A percentile compares a stretch with the other conserved stretches of the same genome.
These are phyloP conservation scores for Metschnikowia henanensis DNA, from an alignment of 805 yeast species.

Conservation along the genomic window DNA sequence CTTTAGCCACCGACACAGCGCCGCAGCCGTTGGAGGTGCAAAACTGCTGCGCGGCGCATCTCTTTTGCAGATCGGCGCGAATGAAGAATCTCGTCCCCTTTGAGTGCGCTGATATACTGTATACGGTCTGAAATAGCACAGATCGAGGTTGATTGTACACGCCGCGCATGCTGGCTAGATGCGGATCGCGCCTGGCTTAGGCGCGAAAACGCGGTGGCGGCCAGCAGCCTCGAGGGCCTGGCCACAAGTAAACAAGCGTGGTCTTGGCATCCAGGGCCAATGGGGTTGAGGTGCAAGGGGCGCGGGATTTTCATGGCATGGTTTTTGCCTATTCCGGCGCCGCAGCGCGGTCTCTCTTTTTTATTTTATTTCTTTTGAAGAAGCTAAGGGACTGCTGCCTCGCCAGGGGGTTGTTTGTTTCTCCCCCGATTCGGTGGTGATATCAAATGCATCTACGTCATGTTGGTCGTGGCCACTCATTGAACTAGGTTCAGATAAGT, in stretches of 20 bases:
- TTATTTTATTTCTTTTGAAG: too few species aligned
- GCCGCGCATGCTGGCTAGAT: neutral
- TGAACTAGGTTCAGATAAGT: too few species aligned
- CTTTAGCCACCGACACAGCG: conserved; percentile 4
- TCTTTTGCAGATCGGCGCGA: neutral
- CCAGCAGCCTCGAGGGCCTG: neutral
- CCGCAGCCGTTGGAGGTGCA: neutral
- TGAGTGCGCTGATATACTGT: neutral
- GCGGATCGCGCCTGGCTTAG: neutral
- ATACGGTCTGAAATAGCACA: neutral
- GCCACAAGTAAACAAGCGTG: neutral
- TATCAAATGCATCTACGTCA: too few species aligned
- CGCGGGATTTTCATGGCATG: neutral
- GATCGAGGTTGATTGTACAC: neutral
- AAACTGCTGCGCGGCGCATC: neutral
- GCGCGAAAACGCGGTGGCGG: neutral
- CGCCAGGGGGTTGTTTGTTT: neutral
- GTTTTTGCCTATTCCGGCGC: neutral
- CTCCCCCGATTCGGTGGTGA: too few species aligned
- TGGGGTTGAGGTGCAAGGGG: too few species aligned
- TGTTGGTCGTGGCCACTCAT: too few species aligned
- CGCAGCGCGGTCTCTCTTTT: neutral
- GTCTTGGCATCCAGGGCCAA: too few species aligned
- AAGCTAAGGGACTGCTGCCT: too few species aligned
- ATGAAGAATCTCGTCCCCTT: neutral